These are phyloP conservation scores for Lasiodiplodia citricola DNA, from an alignment of 2,329 filamentous ascomycete genomes.

Conservation along the genomic window DNA sequence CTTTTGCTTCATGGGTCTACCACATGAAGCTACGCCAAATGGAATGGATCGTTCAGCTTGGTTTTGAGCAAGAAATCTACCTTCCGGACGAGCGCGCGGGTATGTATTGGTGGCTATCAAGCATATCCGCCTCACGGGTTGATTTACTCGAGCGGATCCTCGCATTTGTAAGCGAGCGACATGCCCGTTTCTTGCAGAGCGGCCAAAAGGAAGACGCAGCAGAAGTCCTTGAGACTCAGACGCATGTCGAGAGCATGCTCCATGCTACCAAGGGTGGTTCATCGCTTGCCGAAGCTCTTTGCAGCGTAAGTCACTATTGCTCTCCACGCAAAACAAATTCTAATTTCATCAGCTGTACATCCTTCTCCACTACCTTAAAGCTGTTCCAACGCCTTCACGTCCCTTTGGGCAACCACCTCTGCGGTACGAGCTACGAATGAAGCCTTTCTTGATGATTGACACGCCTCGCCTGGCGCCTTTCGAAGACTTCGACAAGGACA, in stretches of 20 bases:
- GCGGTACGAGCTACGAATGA: slow-evolving; percentile 85
- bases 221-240: slow-evolving; percentile 10
- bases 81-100: slow-evolving; percentile 80
- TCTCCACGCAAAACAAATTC: not conserved
- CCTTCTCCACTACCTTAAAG: slow-evolving; percentile 63
- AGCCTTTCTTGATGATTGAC: slow-evolving; percentile 73
- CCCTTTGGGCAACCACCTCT: slow-evolving; percentile 72
- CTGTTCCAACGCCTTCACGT: slow-evolving; percentile 58
- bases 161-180: not conserved
- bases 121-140: slow-evolving; percentile 34
- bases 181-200: not conserved
- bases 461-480: slow-evolving; percentile 71
- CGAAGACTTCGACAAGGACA: slow-evolving; percentile 59
- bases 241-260: slow-evolving; percentile 10
- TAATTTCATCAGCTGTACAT: slow-evolving; percentile 55
- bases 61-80: slow-evolving; percentile 93
- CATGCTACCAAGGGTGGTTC: slow-evolving; percentile 2
- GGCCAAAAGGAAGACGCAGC: slow-evolving; percentile 4
- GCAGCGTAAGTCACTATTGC: slow-evolving; percentile 15
- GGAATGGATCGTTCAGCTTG: slow-evolving; percentile 85
- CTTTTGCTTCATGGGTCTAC: slow-evolving; percentile 87
- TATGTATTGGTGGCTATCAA: slow-evolving; percentile 75
- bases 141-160: slow-evolving; percentile 24
- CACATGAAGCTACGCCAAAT: slow-evolving; percentile 89
- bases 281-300: slow-evolving; percentile 18